These are phyloP conservation scores for Picea abies DNA, from an alignment of 83 land plant species.

Conservation along the genomic window DNA sequence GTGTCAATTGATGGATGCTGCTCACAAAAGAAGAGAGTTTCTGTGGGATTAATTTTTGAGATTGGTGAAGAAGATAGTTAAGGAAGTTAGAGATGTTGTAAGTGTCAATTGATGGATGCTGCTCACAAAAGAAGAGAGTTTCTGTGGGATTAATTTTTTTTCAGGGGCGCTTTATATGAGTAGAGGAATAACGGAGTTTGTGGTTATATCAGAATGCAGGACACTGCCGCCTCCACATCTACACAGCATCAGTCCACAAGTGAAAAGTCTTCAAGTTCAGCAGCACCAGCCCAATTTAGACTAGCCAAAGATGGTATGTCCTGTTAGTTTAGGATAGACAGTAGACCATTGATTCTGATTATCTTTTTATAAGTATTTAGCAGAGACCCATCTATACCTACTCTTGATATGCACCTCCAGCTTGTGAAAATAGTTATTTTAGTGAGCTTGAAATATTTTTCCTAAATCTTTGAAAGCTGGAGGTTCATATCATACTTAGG, in stretches of 20 bases:
- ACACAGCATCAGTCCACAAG: slow-evolving; percentile 4
- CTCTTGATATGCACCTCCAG: no score
- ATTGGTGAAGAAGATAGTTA: neutral
- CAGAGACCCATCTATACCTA: neutral
- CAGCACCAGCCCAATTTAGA: neutral
- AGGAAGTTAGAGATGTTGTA: no score
- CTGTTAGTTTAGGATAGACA: neutral
- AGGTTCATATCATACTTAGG: no score
- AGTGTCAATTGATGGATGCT: slow-evolving; percentile 3
- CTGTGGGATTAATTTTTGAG: neutral
- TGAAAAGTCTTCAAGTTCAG: slow-evolving; percentile 15
- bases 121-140: neutral
- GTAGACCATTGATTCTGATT: neutral
- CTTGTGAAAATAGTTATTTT: neutral
- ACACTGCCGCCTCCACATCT: slow-evolving; percentile 1
- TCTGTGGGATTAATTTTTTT: neutral
- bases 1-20: slow-evolving; percentile 1
- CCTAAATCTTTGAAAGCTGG: neutral
- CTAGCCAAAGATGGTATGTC: slow-evolving; percentile 6
- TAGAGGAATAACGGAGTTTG: no score
- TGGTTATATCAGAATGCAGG: neutral
- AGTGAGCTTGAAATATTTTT: neutral
- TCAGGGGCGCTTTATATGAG: no score
- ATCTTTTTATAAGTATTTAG: neutral
- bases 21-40: neutral